Percentiles rank a stretch among this genome's conserved stretches.
Conservation (phyloP, 768 basidiomycete species). For the Termitomyces sp. region DNA sequence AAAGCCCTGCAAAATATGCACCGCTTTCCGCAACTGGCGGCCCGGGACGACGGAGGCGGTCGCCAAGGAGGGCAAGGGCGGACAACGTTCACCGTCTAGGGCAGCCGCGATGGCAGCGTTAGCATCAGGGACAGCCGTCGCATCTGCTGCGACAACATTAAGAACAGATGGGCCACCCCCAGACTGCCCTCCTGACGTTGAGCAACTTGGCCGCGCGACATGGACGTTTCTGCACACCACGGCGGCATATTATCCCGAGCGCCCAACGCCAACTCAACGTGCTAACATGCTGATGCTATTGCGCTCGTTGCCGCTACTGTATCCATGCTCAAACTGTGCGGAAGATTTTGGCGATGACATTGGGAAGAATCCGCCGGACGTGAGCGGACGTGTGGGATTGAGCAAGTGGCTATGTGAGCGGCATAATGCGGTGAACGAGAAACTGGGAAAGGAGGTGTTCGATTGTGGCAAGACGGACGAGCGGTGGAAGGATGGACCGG, state of each 20-base stretch:
- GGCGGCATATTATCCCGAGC: slow-evolving; percentile 92
- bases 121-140: slow-evolving; percentile 15
- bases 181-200: slow-evolving; percentile 88
- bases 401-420: slow-evolving; percentile 86
- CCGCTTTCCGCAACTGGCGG: slow-evolving; percentile 70
- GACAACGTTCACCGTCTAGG: slow-evolving; percentile 14
- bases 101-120: slow-evolving; percentile 24
- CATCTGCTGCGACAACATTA: slow-evolving; percentile 18
- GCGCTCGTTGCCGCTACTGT: slow-evolving; percentile 72
- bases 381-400: slow-evolving; percentile 61
- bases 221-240: slow-evolving; percentile 97
- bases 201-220: slow-evolving; percentile 85
- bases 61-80: slow-evolving; percentile 17
- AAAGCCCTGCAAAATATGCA: slow-evolving; percentile 92
- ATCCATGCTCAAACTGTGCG: slow-evolving; percentile 88
- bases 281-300: slow-evolving; percentile 82
- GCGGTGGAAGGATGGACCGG: slow-evolving; percentile 89
- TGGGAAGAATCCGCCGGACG: slow-evolving; percentile 65
- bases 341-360: slow-evolving; percentile 75
- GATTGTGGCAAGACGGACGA: slow-evolving; percentile 80
- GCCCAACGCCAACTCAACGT: slow-evolving; percentile 69
- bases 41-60: slow-evolving; percentile 32
- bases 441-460: slow-evolving; percentile 79
- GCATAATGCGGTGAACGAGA: slow-evolving; percentile 90
- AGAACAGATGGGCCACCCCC: slow-evolving; percentile 38